phyloP scores from a whole-genome alignment of 2,329 filamentous ascomycete genomes.

The Fusarium lateritium region DNA sequence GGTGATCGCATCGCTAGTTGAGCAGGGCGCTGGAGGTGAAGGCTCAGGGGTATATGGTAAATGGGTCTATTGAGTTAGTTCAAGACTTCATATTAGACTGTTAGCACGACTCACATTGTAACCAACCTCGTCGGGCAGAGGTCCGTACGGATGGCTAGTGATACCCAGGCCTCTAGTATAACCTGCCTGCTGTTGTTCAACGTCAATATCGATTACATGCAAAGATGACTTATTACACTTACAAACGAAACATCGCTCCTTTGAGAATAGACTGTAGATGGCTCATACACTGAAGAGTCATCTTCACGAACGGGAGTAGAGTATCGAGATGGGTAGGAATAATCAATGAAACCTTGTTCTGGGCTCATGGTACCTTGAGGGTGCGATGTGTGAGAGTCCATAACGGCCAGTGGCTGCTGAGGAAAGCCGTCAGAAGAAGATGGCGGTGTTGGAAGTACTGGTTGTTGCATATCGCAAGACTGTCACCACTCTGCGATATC shows the following conservation, averaged over 20 bases:
- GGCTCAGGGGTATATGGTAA: constrained; percentile 62
- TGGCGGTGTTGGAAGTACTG: constrained; percentile 62
- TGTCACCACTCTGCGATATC: constrained; percentile 12
- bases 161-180: constrained; percentile 27
- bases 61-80: constrained; percentile 31
- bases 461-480: constrained; percentile 54
- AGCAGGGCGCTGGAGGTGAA: constrained; percentile 61
- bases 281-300: constrained; percentile 36
- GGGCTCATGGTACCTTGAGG: constrained; percentile 21
- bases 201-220: not conserved
- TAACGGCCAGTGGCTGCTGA: constrained; percentile 24
- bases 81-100: not conserved
- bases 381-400: constrained; percentile 39
- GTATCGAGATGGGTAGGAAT: constrained; percentile 33
- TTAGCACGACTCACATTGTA: constrained; percentile 38
- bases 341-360: constrained; percentile 21
- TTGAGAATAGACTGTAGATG: constrained; percentile 38
- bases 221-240: constrained; percentile 15
- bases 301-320: constrained; percentile 42
- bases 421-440: constrained; percentile 52
- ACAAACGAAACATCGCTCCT: constrained; percentile 37
- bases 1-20: constrained; percentile 49
- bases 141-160: constrained; percentile 37
- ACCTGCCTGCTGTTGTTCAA: constrained; percentile 25
- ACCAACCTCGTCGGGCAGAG: constrained; percentile 39